Evolutionary conservation across 1,139 yeast genomes (phyloP).

Genomic region (Entelexis paramagnoliae): DNA sequence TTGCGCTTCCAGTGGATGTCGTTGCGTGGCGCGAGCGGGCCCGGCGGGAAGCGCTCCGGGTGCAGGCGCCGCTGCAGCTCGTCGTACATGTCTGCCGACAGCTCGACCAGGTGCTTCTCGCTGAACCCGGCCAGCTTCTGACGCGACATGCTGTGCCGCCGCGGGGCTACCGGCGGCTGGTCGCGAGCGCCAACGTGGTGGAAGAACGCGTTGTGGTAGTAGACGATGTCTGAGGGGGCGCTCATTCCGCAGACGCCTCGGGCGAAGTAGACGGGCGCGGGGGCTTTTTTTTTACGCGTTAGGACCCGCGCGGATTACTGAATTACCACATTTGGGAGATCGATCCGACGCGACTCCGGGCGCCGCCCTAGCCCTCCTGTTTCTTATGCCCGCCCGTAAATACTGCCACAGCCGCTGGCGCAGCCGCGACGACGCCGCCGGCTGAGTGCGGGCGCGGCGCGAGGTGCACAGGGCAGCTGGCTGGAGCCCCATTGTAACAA

Average conservation of each 20-base stretch:
- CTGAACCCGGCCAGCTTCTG: conserved; percentile 64
- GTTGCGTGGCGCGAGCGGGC: conserved; percentile 26
- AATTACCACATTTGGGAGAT: conserved; percentile 5
- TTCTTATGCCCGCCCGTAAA: too few species aligned
- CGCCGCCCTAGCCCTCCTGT: neutral
- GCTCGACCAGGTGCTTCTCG: conserved; percentile 74
- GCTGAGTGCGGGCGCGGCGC: too few species aligned
- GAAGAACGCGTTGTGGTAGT: conserved; percentile 20
- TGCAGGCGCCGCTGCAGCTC: conserved; percentile 69
- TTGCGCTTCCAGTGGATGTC: conserved; percentile 84
- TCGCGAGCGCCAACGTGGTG: conserved; percentile 8
- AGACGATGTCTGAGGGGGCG: conserved; percentile 17
- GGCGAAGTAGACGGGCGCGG: neutral
- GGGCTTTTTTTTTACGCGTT: conserved; percentile 8
- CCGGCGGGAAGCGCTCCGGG: conserved; percentile 21
- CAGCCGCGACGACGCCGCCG: too few species aligned
- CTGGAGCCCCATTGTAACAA: too few species aligned
- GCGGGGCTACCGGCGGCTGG: conserved; percentile 9
- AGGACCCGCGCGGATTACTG: conserved; percentile 2
- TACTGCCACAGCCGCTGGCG: too few species aligned
- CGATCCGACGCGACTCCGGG: conserved; percentile 2
- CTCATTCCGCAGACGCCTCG: conserved; percentile 1
- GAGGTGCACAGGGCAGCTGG: too few species aligned
- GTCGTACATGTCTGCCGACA: conserved; percentile 87
- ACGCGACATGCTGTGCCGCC: conserved; percentile 15